Base-by-base conservation (phyloP, 1,284 basidiomycete species). In the Moniliophthora roreri region DNA sequence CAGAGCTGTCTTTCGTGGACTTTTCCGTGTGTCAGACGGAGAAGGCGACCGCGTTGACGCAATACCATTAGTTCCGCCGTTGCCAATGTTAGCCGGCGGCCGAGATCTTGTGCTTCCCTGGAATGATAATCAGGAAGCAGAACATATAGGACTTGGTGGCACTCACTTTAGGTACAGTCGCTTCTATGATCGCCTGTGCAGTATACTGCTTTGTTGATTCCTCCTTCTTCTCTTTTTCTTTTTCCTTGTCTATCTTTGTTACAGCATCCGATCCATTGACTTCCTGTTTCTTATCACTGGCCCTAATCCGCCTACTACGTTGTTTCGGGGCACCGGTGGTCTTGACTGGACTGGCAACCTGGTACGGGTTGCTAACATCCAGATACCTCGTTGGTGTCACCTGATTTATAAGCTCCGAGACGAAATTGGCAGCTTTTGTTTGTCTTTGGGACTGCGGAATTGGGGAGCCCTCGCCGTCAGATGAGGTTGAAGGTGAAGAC, bases 71-170 rank as follows among this genome's bases (percentile, higher is more conserved):
- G 48, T 26, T 9, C 44, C 37, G 16, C 53, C 53, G 32, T 54
- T 54, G 21, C 53, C 48, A 1, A 51, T 39, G 24, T 64, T 59
- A 35, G 65, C 59, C n/a, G 83, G 82, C 11, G 87, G 85, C 42
- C 86, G 78, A 48, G 84, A 79, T 45, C 86, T 82, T 64, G 86
- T 87, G 62, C 80, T 85, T 58, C 85, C 86, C 87, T 88, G 58
- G 41, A 59, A 47, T 18, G 35, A 52, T 48, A 35, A 26, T 47
- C 40, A 40, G 50, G 44, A 56, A 55, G 15, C 49, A n/a, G 49
- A 23, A 23, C 13, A 15, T 23, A 15, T 36, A 28, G 32, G 16
- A 40, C 39, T 28, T 50, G 28, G 53, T 38, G n/a, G 35, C 40
- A 64, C 75, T 54, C 54, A 85, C 86, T 75, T 82, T 85, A 4